A percentile compares a stretch with the other conserved stretches of the same genome.
Evolutionary conservation across 2,329 filamentous ascomycete species (phyloP).

Genomic region (Coniosporium tulheliwenetii): DNA sequence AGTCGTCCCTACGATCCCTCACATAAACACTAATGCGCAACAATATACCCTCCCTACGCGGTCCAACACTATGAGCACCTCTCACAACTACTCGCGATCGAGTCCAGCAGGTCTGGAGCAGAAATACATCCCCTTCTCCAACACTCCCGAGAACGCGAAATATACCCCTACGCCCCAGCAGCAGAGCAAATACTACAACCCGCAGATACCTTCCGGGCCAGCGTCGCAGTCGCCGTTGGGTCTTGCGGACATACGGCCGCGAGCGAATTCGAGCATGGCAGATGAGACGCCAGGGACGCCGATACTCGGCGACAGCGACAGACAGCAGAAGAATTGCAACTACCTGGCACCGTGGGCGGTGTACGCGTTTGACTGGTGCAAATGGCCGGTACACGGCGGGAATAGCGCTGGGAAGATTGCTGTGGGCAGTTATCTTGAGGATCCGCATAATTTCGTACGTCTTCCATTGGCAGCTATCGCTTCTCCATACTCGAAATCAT

Average conservation of each 20-base stretch:
- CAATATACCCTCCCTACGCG: conserved; percentile 51
- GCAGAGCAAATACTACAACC: conserved; percentile 39
- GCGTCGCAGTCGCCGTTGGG: conserved; percentile 78
- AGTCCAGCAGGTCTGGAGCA: conserved; percentile 55
- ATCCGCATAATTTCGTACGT: conserved; percentile 91
- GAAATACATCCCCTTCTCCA: conserved; percentile 45
- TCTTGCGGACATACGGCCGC: conserved; percentile 78
- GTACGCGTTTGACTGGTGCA: conserved; percentile 98
- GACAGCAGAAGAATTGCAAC: conserved; percentile 63
- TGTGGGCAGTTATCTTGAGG: conserved; percentile 89
- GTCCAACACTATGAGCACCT: conserved; percentile 46
- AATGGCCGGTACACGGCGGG: conserved; percentile 64
- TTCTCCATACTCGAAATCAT: neutral
- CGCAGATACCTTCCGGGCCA: conserved; percentile 41
- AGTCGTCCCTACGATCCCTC: conserved; percentile 39
- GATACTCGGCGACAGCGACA: conserved; percentile 46
- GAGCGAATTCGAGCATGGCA: conserved; percentile 65
- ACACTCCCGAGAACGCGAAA: conserved; percentile 46
- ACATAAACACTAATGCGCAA: conserved; percentile 34
- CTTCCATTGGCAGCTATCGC: neutral
- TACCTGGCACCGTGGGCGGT: conserved; percentile 90
- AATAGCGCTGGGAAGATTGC: conserved; percentile 80
- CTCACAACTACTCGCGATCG: conserved; percentile 70
- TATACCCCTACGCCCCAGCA: conserved; percentile 26
- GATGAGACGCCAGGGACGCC: conserved; percentile 50